Conservation (phyloP, 129 eudicot species). For the Tagetes erecta region DNA sequence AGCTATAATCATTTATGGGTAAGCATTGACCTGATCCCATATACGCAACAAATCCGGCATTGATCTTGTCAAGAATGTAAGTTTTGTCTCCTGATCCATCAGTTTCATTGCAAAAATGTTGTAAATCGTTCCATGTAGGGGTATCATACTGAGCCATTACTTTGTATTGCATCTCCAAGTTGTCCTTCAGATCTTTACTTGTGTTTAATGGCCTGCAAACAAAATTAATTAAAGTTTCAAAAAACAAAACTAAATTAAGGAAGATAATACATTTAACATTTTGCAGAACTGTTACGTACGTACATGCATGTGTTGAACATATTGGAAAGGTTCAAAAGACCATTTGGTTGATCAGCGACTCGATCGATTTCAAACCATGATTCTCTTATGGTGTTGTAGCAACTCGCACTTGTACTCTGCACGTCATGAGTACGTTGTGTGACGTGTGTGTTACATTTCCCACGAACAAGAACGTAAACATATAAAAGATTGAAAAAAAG, state of each 20-base stretch:
- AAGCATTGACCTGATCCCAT: constrained; percentile 5
- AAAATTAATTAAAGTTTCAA: neutral
- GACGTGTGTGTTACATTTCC: neutral
- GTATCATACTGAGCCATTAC: constrained; percentile 27
- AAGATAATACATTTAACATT: neutral
- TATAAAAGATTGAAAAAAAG: neutral
- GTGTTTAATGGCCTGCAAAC: constrained; percentile 32
- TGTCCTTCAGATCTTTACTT: constrained; percentile 19
- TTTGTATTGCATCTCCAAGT: neutral
- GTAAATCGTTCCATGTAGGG: constrained; percentile 1
- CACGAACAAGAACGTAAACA: too few relatives aligned
- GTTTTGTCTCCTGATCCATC: constrained; percentile 31
- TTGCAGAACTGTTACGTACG: too few relatives aligned
- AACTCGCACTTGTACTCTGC: constrained; percentile 40
- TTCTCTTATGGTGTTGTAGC: constrained; percentile 44
- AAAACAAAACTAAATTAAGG: neutral
- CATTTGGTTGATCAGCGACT: constrained; percentile 36
- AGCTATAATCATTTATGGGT: neutral
- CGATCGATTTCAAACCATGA: constrained; percentile 48
- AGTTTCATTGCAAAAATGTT: constrained; percentile 32
- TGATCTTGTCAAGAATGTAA: constrained; percentile 29
- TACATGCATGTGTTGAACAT: constrained; percentile 50
- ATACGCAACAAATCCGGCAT: constrained; percentile 15
- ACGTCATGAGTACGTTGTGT: neutral
- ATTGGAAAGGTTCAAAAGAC: constrained; percentile 35